Conservation (phyloP, 495 filamentous ascomycete genomes). For the Penicillium herquei region DNA sequence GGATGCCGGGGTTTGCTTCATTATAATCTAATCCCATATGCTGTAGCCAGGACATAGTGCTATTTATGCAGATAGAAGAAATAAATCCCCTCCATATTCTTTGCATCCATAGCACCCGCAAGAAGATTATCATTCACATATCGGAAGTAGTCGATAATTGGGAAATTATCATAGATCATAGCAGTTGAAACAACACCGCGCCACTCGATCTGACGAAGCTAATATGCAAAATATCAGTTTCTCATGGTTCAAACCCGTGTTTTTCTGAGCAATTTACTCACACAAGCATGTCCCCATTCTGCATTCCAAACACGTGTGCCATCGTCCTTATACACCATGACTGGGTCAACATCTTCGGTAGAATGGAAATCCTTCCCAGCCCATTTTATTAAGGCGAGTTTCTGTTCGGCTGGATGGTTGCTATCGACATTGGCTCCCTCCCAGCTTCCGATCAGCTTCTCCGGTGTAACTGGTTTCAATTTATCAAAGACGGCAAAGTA, state of each 20-base stretch:
- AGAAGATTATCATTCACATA: constrained; percentile 25
- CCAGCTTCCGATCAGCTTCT: constrained; percentile 22
- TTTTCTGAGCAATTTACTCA: constrained; percentile 1
- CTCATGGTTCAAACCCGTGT: neutral
- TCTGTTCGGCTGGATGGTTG: constrained; percentile 20
- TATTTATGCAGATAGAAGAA: constrained; percentile 25
- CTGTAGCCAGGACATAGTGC: no score
- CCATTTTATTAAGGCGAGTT: constrained; percentile 19
- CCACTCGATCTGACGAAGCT: constrained; percentile 28
- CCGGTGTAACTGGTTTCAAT: constrained; percentile 11
- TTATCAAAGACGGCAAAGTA: constrained; percentile 15
- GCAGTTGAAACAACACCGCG: constrained; percentile 19
- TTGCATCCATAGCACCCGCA: constrained; percentile 32
- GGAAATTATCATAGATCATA: constrained; percentile 30
- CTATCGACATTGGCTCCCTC: constrained; percentile 25
- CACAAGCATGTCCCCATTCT: constrained; percentile 17
- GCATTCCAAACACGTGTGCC: constrained; percentile 11
- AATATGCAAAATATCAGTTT: neutral
- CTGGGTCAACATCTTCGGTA: constrained; percentile 29
- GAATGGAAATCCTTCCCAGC: constrained; percentile 27
- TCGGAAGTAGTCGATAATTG: constrained; percentile 33
- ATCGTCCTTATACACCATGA: constrained; percentile 20
- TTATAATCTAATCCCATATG: no score
- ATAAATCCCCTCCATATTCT: constrained; percentile 15
- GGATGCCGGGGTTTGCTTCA: no score